Evolutionary conservation across 164 flowering plant species (phyloP).

Genomic region (Saururus chinensis): DNA sequence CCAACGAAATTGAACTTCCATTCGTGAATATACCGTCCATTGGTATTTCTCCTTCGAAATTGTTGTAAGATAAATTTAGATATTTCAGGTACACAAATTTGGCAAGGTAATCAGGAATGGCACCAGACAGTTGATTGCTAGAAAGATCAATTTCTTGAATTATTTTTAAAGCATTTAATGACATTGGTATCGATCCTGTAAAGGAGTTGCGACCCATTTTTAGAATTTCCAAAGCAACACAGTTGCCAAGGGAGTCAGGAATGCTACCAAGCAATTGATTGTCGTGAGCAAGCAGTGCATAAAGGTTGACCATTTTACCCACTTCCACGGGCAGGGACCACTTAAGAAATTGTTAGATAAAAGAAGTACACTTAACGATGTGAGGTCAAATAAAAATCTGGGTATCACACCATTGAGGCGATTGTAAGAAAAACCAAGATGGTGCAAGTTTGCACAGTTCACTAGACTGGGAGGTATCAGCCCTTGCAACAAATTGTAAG

Average conservation of each 20-base stretch:
- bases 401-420: constrained; percentile 10
- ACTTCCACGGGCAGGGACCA: constrained; percentile 4
- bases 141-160: neutral
- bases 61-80: constrained; percentile 5
- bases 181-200: constrained; percentile 6
- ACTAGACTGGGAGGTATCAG: constrained; percentile 9
- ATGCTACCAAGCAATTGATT: neutral
- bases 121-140: neutral
- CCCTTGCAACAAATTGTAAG: constrained; percentile 8
- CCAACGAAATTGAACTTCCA: neutral
- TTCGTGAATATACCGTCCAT: constrained; percentile 2
- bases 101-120: constrained; percentile 2
- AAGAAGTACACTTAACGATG: constrained; percentile 4
- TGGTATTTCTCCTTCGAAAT: constrained; percentile 6
- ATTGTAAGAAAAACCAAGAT: constrained; percentile 7
- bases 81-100: neutral
- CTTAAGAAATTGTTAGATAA: constrained; percentile 9
- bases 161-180: neutral
- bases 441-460: neutral
- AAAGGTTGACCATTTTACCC: neutral
- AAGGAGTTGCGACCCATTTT: neutral
- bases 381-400: constrained; percentile 2
- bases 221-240: constrained; percentile 2
- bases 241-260: constrained; percentile 8
- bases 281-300: neutral